A percentile compares a stretch with the other conserved stretches of the same genome.
phyloP scores from a whole-genome alignment of 2,329 filamentous ascomycete genomes.

The Stachybotrys echinatus region DNA sequence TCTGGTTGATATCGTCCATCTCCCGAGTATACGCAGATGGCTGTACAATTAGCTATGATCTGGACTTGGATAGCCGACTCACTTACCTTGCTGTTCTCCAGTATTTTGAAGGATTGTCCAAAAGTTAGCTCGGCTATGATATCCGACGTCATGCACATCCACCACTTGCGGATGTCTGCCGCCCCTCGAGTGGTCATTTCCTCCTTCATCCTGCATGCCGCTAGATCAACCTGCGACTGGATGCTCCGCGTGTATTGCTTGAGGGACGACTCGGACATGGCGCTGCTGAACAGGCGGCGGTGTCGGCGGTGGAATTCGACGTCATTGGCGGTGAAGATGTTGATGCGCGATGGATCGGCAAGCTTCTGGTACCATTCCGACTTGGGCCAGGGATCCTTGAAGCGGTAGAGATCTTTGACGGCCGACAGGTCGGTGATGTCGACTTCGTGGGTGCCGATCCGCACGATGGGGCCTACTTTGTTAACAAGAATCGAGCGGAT shows the following conservation, averaged over 20 bases:
- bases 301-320: neutral
- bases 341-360: neutral
- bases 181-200: neutral
- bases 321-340: neutral
- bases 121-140: neutral
- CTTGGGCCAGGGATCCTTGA: slow-evolving; percentile 5
- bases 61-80: neutral
- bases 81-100: slow-evolving; percentile 2
- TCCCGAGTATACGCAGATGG: too few relatives aligned
- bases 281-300: neutral
- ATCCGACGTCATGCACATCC: neutral
- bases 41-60: too few relatives aligned
- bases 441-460: slow-evolving; percentile 16
- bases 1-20: too few relatives aligned
- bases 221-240: neutral
- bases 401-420: slow-evolving; percentile 25
- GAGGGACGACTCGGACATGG: neutral
- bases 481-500: neutral
- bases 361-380: neutral
- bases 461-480: slow-evolving; percentile 16
- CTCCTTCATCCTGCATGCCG: neutral
- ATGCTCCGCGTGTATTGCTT: neutral
- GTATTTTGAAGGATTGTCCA: neutral
- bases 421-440: slow-evolving; percentile 13
- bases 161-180: neutral